Evolutionary conservation across 768 basidiomycete species (phyloP).

Genomic region (Mycena epipterygia): DNA sequence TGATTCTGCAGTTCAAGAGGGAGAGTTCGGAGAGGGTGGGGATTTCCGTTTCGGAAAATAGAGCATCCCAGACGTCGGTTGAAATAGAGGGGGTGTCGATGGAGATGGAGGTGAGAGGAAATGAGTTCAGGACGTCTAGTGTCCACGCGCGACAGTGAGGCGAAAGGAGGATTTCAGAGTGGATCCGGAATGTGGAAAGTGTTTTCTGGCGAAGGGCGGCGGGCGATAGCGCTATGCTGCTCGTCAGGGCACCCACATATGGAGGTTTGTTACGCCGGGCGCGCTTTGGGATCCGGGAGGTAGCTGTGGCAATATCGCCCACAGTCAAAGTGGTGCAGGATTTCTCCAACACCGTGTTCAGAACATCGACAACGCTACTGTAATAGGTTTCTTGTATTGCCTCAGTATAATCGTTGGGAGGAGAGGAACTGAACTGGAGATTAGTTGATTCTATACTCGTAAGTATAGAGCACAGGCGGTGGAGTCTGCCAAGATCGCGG

Average conservation of each 20-base stretch:
- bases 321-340: slow-evolving; percentile 26
- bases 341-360: slow-evolving; percentile 31
- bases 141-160: slow-evolving; percentile 33
- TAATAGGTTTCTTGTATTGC: not conserved
- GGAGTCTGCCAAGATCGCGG: slow-evolving; percentile 23
- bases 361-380: not conserved
- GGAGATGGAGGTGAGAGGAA: slow-evolving; percentile 25
- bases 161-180: slow-evolving; percentile 27
- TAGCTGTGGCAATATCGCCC: not conserved
- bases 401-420: not conserved
- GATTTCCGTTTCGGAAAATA: slow-evolving; percentile 29
- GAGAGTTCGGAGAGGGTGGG: slow-evolving; percentile 29
- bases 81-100: slow-evolving; percentile 18
- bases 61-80: slow-evolving; percentile 1
- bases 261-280: not conserved
- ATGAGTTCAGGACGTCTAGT: slow-evolving; percentile 32
- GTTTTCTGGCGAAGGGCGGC: slow-evolving; percentile 24
- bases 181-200: slow-evolving; percentile 22
- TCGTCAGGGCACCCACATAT: not conserved
- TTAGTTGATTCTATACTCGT: slow-evolving; percentile 12
- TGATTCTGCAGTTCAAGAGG: slow-evolving; percentile 19
- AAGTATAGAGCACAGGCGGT: slow-evolving; percentile 20
- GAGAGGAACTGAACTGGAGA: slow-evolving; percentile 12
- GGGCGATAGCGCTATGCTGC: slow-evolving; percentile 22
- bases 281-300: not conserved